A percentile compares a stretch with the other conserved stretches of the same genome.
Conservation (phyloP, 371 early-diverging fungal species). For the Rhizopus stolonifer region DNA sequence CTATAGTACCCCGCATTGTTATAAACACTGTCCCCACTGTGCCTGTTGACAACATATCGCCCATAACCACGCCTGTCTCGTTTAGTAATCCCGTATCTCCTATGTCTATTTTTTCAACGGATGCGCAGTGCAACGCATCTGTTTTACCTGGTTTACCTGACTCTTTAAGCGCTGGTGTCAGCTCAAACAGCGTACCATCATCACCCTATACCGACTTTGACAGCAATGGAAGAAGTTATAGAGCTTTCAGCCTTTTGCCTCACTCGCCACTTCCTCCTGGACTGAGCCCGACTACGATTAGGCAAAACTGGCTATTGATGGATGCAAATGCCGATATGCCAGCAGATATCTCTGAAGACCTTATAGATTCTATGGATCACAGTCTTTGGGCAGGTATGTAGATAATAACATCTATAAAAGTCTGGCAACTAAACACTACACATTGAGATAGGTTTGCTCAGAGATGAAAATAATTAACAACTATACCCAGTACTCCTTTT, state of each 20-base stretch:
- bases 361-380: slow-evolving; percentile 34
- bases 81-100: slow-evolving; percentile 31
- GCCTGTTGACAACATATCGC: slow-evolving; percentile 9
- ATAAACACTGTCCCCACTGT: slow-evolving; percentile 28
- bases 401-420: no score
- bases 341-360: slow-evolving; percentile 29
- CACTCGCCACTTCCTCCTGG: slow-evolving; percentile 14
- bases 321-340: slow-evolving; percentile 41
- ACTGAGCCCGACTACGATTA: slow-evolving; percentile 17
- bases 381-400: slow-evolving; percentile 38
- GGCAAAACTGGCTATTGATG: slow-evolving; percentile 32
- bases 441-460: slow-evolving; percentile 3
- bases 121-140: not conserved
- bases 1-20: slow-evolving; percentile 38
- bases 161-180: slow-evolving; percentile 21
- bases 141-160: slow-evolving; percentile 10
- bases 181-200: slow-evolving; percentile 25
- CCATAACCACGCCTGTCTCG: slow-evolving; percentile 4
- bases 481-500: not conserved
- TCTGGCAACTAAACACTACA: no score
- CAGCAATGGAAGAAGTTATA: slow-evolving; percentile 9
- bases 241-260: slow-evolving; percentile 13
- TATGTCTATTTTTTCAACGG: slow-evolving; percentile 30
- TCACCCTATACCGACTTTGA: slow-evolving; percentile 24
- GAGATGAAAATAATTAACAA: not conserved